A percentile compares a stretch with the other conserved stretches of the same genome.
These are phyloP conservation scores for Blastocystis sp. DNA, from an alignment of 352 stramenopile genomes.

Conservation along the genomic window DNA sequence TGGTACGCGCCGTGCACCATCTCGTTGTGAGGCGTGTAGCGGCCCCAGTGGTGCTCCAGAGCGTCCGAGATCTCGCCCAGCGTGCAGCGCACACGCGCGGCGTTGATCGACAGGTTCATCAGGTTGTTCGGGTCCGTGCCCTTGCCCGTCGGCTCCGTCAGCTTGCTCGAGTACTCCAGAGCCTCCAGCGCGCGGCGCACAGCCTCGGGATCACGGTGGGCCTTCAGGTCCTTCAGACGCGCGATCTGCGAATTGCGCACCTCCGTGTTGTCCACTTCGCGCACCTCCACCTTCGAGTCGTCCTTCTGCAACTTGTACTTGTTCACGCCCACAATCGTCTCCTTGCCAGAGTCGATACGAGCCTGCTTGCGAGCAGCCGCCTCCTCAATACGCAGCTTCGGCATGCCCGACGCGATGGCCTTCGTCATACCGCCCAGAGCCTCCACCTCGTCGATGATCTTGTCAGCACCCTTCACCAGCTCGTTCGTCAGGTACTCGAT, in stretches of 20 bases:
- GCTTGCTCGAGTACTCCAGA: constrained; percentile 74
- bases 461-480: constrained; percentile 78
- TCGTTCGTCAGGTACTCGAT: constrained; percentile 92
- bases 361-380: constrained; percentile 89
- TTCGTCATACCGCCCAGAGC: constrained; percentile 90
- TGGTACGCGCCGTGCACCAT: constrained; percentile 83
- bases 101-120: constrained; percentile 86
- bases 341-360: constrained; percentile 87
- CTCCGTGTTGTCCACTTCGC: constrained; percentile 86
- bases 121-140: constrained; percentile 87
- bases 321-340: constrained; percentile 92
- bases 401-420: constrained; percentile 89
- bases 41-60: constrained; percentile 88
- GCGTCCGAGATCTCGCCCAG: constrained; percentile 90
- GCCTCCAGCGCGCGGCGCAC: constrained; percentile 76
- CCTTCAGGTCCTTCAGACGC: constrained; percentile 81
- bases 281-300: constrained; percentile 83
- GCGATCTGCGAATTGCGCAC: constrained; percentile 85
- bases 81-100: constrained; percentile 83
- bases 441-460: constrained; percentile 83
- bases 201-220: constrained; percentile 78
- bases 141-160: constrained; percentile 77
- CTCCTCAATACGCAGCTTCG: constrained; percentile 93
- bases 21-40: constrained; percentile 79
- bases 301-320: constrained; percentile 86